Conservation (phyloP, 2,329 filamentous ascomycete species). For the Cytospora piceicola region DNA sequence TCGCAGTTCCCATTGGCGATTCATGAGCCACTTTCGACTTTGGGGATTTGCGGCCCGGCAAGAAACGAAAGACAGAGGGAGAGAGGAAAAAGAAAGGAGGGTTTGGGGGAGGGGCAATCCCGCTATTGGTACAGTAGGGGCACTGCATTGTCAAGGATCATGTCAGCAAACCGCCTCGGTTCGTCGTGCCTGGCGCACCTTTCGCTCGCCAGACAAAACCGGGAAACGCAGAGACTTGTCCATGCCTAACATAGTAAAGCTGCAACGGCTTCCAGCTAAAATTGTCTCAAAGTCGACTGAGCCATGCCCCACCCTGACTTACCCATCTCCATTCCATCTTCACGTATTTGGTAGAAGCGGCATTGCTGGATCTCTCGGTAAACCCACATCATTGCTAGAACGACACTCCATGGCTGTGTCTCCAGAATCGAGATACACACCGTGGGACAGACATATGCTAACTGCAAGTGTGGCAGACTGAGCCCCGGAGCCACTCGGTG, state of each 20-base stretch:
- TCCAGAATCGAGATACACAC: neutral
- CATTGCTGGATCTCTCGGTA: neutral
- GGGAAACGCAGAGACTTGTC: neutral
- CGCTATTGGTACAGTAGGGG: conserved; percentile 3
- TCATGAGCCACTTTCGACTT: neutral
- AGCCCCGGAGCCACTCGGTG: conserved; percentile 13
- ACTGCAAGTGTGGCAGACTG: conserved; percentile 7
- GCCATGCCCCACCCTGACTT: neutral
- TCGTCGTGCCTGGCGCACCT: neutral
- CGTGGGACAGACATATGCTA: neutral
- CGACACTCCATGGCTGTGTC: neutral
- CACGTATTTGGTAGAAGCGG: neutral
- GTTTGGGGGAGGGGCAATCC: neutral
- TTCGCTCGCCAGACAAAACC: too few relatives aligned
- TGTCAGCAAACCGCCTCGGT: neutral
- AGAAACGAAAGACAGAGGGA: neutral
- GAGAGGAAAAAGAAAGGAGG: neutral
- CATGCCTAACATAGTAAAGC: neutral
- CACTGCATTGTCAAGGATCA: neutral
- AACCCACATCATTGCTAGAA: neutral
- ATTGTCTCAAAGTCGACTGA: neutral
- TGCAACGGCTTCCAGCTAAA: neutral
- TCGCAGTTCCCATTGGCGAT: neutral
- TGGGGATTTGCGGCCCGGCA: neutral
- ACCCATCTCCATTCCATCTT: neutral